Base-by-base conservation (phyloP, 176 grass and related monocot species). In the Otatea glauca region DNA sequence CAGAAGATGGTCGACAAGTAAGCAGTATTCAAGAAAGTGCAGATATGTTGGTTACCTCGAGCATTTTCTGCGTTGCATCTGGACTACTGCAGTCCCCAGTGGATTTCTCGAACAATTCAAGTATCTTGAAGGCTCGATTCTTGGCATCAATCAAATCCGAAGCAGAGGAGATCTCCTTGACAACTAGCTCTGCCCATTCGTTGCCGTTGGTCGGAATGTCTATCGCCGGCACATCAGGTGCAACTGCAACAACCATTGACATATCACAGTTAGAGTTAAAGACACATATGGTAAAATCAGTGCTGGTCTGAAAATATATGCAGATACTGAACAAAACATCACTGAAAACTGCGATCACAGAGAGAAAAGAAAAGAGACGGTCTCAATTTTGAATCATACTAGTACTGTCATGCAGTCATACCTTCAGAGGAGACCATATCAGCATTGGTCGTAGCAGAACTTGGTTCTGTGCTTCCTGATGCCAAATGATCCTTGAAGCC, bases 161-260 rank as follows among this genome's bases (percentile, higher is more conserved):
- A 72, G 84, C 86, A 2, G 55, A 76, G 21, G 21, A 85, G 54
- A 96, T 91, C 64, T 96, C 94, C 54, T 81, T 89, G 44, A 87
- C 86, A 20, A 96, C 54, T 42, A 89, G 55, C 73, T 96, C 91
- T 4, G 79, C 91, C 86, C 94, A 91, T 76, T 89, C 83, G 23
- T 76, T 17, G 5, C 67, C 34, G 27, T 49, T 72, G 17, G 58
- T 82, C 13, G 72, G 86, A 62, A 77, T 37, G 58, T 68, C 60
- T 59, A 47, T 15, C 4, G 0, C 2, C 32, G 24, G 50, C 9
- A 45, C 29, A 79, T 75, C 54, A 75, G 9, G 39, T 73, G 25
- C 5, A 51, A 25, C 84, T 85, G 76, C 44, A 54, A 25, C 15
- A 45, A 20, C 6, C 39, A 87, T 65, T 21, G 0, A 7, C 17